phyloP scores from a whole-genome alignment of 140 eudicot genomes.

The Erigeron philadelphicus region DNA sequence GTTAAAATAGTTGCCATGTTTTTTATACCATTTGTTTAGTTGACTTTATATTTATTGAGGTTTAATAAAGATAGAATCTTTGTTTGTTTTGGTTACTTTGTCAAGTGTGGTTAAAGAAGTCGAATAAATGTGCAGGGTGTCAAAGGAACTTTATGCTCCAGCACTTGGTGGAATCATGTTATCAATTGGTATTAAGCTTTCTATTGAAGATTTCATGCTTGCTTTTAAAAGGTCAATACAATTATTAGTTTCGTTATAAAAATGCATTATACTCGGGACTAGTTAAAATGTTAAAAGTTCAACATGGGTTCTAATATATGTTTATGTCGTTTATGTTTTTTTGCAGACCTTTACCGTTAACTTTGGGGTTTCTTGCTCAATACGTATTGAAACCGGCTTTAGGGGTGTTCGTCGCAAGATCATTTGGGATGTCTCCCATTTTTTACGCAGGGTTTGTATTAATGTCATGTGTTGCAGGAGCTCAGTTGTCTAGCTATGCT shows the following conservation, averaged over 20 bases:
- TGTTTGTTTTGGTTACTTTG: conserved; percentile 7
- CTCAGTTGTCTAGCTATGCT: conserved; percentile 92
- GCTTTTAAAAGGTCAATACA: conserved; percentile 64
- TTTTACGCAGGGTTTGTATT: conserved; percentile 82
- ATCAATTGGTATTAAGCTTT: conserved; percentile 84
- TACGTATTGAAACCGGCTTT: conserved; percentile 65
- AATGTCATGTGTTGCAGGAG: conserved; percentile 91
- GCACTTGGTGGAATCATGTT: conserved; percentile 98
- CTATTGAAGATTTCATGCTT: conserved; percentile 71
- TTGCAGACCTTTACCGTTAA: conserved; percentile 78
- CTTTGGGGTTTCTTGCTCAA: conserved; percentile 72
- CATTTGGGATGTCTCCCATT: conserved; percentile 65
- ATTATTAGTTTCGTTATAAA: neutral
- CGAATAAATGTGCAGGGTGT: conserved; percentile 60
- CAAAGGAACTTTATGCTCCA: conserved; percentile 91
- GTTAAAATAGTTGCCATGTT: conserved; percentile 9
- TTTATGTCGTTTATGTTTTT: neutral
- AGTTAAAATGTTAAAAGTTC: neutral
- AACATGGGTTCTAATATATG: neutral
- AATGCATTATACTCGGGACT: neutral
- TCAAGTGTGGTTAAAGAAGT: conserved; percentile 24
- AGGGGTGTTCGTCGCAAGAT: conserved; percentile 69
- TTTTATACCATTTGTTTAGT: conserved; percentile 14
- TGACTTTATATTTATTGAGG: neutral
- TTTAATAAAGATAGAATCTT: neutral